These are phyloP conservation scores for Grosmannia huntii DNA, from an alignment of 2,329 filamentous ascomycete genomes.

Conservation along the genomic window DNA sequence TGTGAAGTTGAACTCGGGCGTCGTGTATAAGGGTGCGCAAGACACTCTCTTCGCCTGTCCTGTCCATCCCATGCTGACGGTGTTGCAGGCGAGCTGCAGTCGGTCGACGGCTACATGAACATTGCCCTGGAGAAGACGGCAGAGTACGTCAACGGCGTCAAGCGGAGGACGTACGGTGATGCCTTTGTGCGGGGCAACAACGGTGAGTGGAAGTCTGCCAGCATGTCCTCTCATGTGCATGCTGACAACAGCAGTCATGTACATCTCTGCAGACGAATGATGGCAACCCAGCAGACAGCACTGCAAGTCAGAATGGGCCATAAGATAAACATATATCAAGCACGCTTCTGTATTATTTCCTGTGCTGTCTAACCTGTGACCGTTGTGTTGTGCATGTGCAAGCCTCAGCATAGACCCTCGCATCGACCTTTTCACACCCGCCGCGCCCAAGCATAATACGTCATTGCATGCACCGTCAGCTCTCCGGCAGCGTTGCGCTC, in stretches of 20 bases:
- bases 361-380: not conserved
- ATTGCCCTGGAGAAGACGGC: slow-evolving; percentile 93
- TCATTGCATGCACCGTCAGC: slow-evolving; percentile 50
- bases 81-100: slow-evolving; percentile 75
- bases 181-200: slow-evolving; percentile 95
- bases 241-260: slow-evolving; percentile 43
- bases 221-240: not conserved
- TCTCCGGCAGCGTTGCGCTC: slow-evolving; percentile 48
- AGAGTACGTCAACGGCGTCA: slow-evolving; percentile 76
- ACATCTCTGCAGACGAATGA: slow-evolving; percentile 47
- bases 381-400: not conserved
- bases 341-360: not conserved
- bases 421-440: slow-evolving; percentile 19
- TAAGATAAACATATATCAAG: not conserved
- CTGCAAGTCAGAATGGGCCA: not conserved
- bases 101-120: slow-evolving; percentile 99
- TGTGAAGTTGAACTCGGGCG: slow-evolving; percentile 96
- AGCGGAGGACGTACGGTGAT: slow-evolving; percentile 78
- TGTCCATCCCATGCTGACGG: not conserved
- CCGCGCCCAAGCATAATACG: slow-evolving; percentile 50
- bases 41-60: not conserved
- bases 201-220: slow-evolving; percentile 37
- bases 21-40: slow-evolving; percentile 83
- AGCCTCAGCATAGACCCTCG: too few species aligned
- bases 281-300: not conserved